Evolutionary conservation across 495 filamentous ascomycete species (phyloP), one percentile per base, ranked within the genome.

Genomic region (Rostrohypoxylon terebratum): DNA sequence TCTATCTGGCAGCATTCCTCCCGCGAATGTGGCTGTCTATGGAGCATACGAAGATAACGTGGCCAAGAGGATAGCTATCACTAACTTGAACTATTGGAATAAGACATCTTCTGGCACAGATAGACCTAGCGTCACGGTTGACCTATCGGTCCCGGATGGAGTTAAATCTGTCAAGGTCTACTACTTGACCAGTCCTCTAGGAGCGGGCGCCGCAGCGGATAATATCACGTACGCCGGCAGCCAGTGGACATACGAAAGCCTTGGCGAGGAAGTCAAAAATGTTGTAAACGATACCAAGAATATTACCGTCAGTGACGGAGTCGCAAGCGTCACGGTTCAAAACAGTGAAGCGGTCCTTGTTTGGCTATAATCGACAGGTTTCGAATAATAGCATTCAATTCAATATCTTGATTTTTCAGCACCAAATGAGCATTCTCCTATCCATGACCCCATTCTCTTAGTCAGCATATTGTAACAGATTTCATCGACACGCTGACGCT

Each of bases 51-150:
- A 77, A 14, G 66, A 59, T 14, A 36, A 47, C 10, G 31, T 34
- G 14, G 68, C 71, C 8, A 77, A 69, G 57, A 71, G 74, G 21
- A 59, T 78, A n/a, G 72, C 75, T 0, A 67, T 73, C 6, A 55
- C 72, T 1, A 78, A 77, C 57, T 23, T 78, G 57, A 59, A 77
- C 58, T 77, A 78, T 23, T 78, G 77, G 77, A 77, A 77, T 25
- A 50, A 69, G 77, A 78, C 77, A 9, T 75, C 69, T 25, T 71
- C 75, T 16, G 25, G 53, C 1, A 55, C 20, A 7, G 31, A 62
- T 33, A 72, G 77, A 25, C 75, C 72, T 4, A 68, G 64, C 44
- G 64, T 72, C 18, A 68, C 18, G 14, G 23, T 78, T 13, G 21
- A 64, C 5, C 14, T 78, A 14, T 21, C 31, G 8, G 70, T 75